A percentile compares a stretch with the other conserved stretches of the same genome.
These are phyloP conservation scores for Panaeolus papilionaceus DNA, from an alignment of 768 basidiomycete genomes.

Conservation along the genomic window DNA sequence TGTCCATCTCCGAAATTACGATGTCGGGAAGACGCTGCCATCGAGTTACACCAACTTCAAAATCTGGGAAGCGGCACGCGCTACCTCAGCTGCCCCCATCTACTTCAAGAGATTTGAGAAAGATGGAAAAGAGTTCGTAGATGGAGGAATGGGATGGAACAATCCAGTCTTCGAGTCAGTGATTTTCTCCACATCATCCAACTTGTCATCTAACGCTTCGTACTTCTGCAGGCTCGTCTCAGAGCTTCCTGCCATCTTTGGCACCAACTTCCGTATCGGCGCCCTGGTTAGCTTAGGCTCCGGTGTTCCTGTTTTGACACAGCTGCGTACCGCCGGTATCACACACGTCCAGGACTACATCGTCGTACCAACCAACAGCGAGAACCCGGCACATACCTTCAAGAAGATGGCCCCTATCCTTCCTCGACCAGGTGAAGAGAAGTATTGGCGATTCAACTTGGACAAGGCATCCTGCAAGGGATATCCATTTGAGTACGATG, in stretches of 20 bases:
- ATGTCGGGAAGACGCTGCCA: background rate
- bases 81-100: background rate
- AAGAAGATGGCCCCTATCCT: background rate
- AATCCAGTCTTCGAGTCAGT: background rate
- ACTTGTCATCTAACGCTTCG: background rate
- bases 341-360: background rate
- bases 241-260: background rate
- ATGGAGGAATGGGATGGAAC: conserved; percentile 2
- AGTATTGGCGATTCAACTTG: conserved; percentile 1
- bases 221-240: background rate
- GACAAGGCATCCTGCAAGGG: background rate
- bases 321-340: background rate
- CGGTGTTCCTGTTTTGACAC: background rate
- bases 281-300: background rate
- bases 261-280: background rate
- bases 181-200: background rate
- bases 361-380: background rate
- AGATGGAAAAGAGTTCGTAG: background rate
- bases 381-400: background rate
- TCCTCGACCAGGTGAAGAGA: background rate
- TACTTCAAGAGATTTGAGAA: background rate
- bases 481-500: background rate
- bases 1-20: background rate
- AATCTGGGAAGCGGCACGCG: background rate
- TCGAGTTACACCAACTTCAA: background rate